These are phyloP conservation scores for Chlamydomonas sphaeroides DNA, from an alignment of 139 green algal species.

Conservation along the genomic window DNA sequence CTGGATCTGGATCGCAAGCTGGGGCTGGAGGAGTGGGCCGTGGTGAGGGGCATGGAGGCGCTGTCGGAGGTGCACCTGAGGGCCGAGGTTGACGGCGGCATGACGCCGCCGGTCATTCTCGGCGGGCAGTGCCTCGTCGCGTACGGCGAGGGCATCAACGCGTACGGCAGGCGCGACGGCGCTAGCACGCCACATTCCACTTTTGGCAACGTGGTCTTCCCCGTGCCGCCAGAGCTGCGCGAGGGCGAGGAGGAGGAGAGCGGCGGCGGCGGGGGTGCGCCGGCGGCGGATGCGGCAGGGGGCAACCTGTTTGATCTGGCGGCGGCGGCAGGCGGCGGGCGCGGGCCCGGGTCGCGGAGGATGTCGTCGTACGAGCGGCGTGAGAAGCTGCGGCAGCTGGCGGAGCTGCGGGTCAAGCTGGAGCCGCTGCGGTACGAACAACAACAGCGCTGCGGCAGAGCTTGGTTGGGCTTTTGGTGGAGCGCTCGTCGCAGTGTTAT, in stretches of 20 bases:
- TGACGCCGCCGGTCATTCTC: not conserved
- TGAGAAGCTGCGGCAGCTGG: not conserved
- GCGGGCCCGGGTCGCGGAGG: not conserved
- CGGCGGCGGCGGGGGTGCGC: too few species aligned
- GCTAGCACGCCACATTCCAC: too few species aligned
- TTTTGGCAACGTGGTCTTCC: too few species aligned
- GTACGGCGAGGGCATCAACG: not conserved
- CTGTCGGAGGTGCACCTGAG: not conserved
- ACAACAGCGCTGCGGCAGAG: too few species aligned
- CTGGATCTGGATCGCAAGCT: not conserved
- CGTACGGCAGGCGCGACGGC: not conserved
- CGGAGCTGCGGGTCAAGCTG: not conserved
- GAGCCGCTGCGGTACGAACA: constrained; percentile 18
- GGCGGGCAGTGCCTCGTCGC: not conserved
- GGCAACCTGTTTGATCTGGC: too few species aligned
- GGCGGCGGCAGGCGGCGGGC: too few species aligned
- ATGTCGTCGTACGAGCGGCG: not conserved
- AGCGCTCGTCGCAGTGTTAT: too few species aligned
- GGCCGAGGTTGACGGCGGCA: not conserved
- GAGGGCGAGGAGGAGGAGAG: not conserved
- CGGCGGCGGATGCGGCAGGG: too few species aligned
- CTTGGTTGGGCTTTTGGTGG: too few species aligned
- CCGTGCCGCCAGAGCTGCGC: not conserved
- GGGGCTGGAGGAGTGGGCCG: not conserved
- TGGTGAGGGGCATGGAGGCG: not conserved